Base-by-base conservation (phyloP, 2,329 filamentous ascomycete genomes). In the Plectosphaerella cucumerina region DNA sequence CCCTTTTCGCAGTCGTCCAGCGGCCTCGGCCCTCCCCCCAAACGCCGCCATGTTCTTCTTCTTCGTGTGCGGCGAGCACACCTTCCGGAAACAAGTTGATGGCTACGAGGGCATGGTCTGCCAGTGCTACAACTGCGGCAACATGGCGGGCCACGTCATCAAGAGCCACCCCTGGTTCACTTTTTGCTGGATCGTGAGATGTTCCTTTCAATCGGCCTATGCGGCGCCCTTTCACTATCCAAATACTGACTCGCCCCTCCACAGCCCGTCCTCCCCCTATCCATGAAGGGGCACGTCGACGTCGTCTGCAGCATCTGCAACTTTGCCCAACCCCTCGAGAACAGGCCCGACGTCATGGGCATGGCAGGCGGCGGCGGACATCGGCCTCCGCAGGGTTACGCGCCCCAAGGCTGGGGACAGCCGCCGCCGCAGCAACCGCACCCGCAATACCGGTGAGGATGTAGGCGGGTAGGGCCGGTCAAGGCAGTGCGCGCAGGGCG, bases 221-320 rank as follows among this genome's bases (percentile, higher is more conserved):
- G 26, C 26, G 18, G 23, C 10, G 26, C n/a, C 26, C 21, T 31
- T 45, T 17, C 18, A 10, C 22, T 5, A 12, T 1, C 15, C 14
- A n/a, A n/a, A n/a, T n/a, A 21, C 12, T 23, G 3, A n/a, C 12
- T 23, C 45, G n/a, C 33, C 18, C 31, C 26, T 21, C 6, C 35
- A 6, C 37, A 86, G 79, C 88, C 88, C 46, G 67, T 92, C 44
- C 75, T 92, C 22, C 88, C 88, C 0, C 85, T 91, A 62, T 85
- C 81, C 44, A 73, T 85, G 57, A 77, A 81, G 52, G 82, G 82
- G 50, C 85, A 86, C 68, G 74, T 85, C 59, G 87, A 90, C 61
- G 78, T 93, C 50, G 73, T 77, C 53, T 93, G 88, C 72, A 78
- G 83, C 62, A 84, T 91, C 65, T 93, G 88, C 77, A 83, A 86